phyloP scores from a whole-genome alignment of 768 basidiomycete genomes.

The Antrodiella citrinella region DNA sequence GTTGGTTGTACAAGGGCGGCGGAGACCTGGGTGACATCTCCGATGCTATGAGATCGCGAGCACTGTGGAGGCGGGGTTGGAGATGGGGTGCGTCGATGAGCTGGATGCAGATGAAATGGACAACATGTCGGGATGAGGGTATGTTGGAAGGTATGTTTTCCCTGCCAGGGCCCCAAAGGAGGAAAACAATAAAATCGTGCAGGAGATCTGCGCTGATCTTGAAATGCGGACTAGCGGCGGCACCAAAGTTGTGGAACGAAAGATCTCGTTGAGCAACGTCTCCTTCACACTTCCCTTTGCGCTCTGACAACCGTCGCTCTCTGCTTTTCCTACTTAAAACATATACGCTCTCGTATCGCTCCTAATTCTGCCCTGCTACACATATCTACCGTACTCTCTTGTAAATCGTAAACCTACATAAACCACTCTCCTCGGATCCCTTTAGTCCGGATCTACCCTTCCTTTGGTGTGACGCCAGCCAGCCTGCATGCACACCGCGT shows the following conservation, averaged over 20 bases:
- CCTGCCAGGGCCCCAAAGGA: too few relatives aligned
- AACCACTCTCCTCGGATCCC: slow-evolving; percentile 8
- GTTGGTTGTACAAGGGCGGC: too few relatives aligned
- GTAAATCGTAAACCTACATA: slow-evolving; percentile 4
- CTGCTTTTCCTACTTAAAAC: background rate
- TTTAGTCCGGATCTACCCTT: slow-evolving; percentile 10
- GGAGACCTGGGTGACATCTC: too few relatives aligned
- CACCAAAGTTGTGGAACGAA: background rate
- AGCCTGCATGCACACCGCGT: slow-evolving; percentile 1
- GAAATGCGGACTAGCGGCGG: slow-evolving; percentile 3
- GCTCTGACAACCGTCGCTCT: slow-evolving; percentile 4
- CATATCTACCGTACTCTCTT: slow-evolving; percentile 1
- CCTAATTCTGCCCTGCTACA: slow-evolving; percentile 2
- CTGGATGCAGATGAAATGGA: too few relatives aligned
- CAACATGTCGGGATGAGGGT: too few relatives aligned
- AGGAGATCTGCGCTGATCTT: slow-evolving; percentile 10
- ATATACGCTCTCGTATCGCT: slow-evolving; percentile 1
- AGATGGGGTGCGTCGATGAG: too few relatives aligned
- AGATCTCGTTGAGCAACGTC: slow-evolving; percentile 5
- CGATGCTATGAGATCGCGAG: too few relatives aligned
- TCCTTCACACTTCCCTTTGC: slow-evolving; percentile 8
- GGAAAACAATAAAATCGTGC: slow-evolving; percentile 18
- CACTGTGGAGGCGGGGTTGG: too few relatives aligned
- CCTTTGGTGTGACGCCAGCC: slow-evolving; percentile 9
- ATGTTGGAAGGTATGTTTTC: too few relatives aligned